Evolutionary conservation across 2,329 filamentous ascomycete species (phyloP).

Genomic region (Didymella glomerata): DNA sequence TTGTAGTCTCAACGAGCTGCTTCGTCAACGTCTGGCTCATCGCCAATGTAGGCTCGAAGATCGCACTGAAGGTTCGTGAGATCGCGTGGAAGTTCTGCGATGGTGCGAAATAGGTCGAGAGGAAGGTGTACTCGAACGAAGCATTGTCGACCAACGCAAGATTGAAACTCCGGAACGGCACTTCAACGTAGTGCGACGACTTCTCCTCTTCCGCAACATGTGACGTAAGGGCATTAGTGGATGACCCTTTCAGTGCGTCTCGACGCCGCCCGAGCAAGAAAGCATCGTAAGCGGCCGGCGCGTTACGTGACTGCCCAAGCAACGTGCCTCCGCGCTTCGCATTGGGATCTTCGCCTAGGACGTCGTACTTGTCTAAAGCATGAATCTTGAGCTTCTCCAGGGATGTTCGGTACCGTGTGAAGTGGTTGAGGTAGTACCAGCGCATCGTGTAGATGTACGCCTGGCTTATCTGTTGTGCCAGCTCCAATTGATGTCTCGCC

Average conservation of each 20-base stretch:
- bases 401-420: conserved; percentile 84
- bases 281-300: conserved; percentile 76
- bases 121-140: conserved; percentile 92
- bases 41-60: conserved; percentile 90
- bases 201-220: conserved; percentile 93
- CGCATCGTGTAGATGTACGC: conserved; percentile 99
- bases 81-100: conserved; percentile 78
- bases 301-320: conserved; percentile 41
- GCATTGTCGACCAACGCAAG: conserved; percentile 93
- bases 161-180: conserved; percentile 93
- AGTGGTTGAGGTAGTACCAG: conserved; percentile 96
- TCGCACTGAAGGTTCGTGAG: conserved; percentile 82
- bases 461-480: conserved; percentile 88
- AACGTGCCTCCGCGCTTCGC: conserved; percentile 65
- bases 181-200: conserved; percentile 83
- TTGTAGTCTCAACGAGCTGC: conserved; percentile 76
- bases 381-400: conserved; percentile 87
- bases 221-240: conserved; percentile 80
- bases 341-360: conserved; percentile 79
- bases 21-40: conserved; percentile 81
- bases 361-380: conserved; percentile 80
- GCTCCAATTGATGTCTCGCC: conserved; percentile 78
- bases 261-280: conserved; percentile 88
- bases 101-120: conserved; percentile 87
- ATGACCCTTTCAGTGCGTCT: conserved; percentile 78